Evolutionary conservation across 2,329 filamentous ascomycete genomes (phyloP).

Genomic region (Fusarium mangiferae): DNA sequence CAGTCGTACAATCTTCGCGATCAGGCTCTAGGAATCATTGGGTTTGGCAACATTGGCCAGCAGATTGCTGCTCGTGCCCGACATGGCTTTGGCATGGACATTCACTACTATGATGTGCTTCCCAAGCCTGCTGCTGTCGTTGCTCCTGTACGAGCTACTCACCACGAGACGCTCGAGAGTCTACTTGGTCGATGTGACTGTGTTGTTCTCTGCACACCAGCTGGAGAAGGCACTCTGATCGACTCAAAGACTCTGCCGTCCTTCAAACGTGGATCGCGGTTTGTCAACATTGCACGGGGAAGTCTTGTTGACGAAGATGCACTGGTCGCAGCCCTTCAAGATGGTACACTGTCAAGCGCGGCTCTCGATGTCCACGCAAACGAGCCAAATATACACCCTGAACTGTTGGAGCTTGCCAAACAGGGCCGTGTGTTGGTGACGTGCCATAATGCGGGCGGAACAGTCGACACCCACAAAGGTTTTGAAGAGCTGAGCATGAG

Average conservation of each 20-base stretch:
- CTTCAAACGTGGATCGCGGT: conserved; percentile 65
- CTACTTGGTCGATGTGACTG: conserved; percentile 67
- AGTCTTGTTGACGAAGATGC: conserved; percentile 73
- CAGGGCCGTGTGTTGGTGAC: conserved; percentile 65
- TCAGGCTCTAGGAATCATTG: conserved; percentile 72
- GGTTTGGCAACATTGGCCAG: conserved; percentile 74
- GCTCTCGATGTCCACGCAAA: conserved; percentile 72
- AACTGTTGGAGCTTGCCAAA: conserved; percentile 54
- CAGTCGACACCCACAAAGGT: conserved; percentile 71
- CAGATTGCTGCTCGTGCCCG: conserved; percentile 65
- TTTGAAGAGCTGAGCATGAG: conserved; percentile 75
- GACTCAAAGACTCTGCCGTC: conserved; percentile 56
- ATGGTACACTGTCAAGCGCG: conserved; percentile 59
- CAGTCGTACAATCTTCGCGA: conserved; percentile 72
- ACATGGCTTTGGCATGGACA: conserved; percentile 72
- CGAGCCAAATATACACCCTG: conserved; percentile 65
- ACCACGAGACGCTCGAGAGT: conserved; percentile 61
- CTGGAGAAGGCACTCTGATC: conserved; percentile 58
- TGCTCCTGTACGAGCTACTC: conserved; percentile 56
- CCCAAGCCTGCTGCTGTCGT: conserved; percentile 59
- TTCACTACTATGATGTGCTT: conserved; percentile 71
- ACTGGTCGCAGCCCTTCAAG: conserved; percentile 67
- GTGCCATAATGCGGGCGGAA: conserved; percentile 75
- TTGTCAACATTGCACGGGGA: conserved; percentile 75
- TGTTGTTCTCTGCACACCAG: conserved; percentile 70